Conservation (phyloP, 768 basidiomycete genomes). For the Infundibulicybe gibba region DNA sequence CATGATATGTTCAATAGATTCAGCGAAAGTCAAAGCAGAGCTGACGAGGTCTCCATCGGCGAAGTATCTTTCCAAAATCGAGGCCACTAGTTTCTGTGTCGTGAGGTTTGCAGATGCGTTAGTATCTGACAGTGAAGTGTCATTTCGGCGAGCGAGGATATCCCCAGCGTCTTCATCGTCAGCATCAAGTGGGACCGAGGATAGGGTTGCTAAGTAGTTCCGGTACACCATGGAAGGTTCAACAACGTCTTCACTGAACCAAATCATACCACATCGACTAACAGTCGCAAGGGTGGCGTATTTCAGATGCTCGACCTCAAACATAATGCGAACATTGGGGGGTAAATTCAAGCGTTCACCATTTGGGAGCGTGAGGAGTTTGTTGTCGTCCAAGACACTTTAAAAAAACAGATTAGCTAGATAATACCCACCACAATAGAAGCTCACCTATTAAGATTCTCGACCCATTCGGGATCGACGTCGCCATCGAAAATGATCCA, state of each 20-base stretch:
- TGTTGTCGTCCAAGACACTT: conserved; percentile 99
- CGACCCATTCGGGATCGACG: conserved; percentile 99
- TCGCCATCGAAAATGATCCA: conserved; percentile 99
- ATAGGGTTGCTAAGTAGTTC: conserved; percentile 79
- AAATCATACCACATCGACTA: conserved; percentile 99
- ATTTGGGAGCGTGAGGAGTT: conserved; percentile 92
- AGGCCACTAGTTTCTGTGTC: conserved; percentile 74
- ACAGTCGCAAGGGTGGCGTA: conserved; percentile 98
- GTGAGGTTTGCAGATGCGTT: conserved; percentile 57
- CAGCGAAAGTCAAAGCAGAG: conserved; percentile 74
- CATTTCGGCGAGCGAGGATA: conserved; percentile 56
- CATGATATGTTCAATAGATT: conserved; percentile 96
- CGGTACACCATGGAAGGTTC: conserved; percentile 89
- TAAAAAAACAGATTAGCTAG: conserved; percentile 6
- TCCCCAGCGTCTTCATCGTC: conserved; percentile 83
- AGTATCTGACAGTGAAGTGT: conserved; percentile 41
- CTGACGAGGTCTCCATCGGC: conserved; percentile 77
- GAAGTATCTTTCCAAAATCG: conserved; percentile 80
- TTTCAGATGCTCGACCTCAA: conserved; percentile 96
- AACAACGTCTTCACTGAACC: conserved; percentile 98
- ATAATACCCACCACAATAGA: conserved; percentile 1
- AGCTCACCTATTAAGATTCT: conserved; percentile 93
- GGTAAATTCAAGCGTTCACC: conserved; percentile 97
- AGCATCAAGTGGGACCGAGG: conserved; percentile 73
- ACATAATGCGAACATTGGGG: conserved; percentile 97